Evolutionary conservation across 2,329 filamentous ascomycete species (phyloP).

Genomic region (Sporothrix protearum): DNA sequence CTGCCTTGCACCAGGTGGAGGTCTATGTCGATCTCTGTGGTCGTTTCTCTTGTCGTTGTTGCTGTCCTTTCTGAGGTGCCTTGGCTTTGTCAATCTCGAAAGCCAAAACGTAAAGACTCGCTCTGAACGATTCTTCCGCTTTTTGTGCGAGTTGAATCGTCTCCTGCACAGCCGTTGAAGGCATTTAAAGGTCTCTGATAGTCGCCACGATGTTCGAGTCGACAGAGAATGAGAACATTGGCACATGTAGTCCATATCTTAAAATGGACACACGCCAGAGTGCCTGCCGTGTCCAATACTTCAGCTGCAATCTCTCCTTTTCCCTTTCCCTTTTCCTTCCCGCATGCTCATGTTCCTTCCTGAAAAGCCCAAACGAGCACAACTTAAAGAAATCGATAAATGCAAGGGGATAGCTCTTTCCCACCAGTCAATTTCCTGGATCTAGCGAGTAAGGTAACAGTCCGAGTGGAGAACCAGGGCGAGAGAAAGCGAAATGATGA

Average conservation of each 20-base stretch:
- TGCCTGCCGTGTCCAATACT: neutral
- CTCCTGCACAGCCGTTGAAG: neutral
- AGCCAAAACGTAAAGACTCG: neutral
- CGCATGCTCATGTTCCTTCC: neutral
- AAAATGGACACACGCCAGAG: neutral
- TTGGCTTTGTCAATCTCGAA: neutral
- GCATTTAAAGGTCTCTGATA: neutral
- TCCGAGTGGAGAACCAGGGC: conserved; percentile 4
- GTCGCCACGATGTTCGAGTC: neutral
- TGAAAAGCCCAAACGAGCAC: neutral
- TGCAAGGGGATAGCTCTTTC: neutral
- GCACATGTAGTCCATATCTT: neutral
- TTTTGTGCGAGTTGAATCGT: neutral
- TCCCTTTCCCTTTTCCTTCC: neutral
- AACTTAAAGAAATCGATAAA: neutral
- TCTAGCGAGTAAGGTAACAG: conserved; percentile 9
- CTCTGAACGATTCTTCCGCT: neutral
- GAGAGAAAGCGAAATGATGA: neutral
- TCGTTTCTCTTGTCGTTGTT: neutral
- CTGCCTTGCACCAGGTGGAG: conserved; percentile 8
- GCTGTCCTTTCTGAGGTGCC: neutral
- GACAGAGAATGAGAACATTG: neutral
- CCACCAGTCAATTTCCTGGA: neutral
- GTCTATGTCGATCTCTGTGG: neutral
- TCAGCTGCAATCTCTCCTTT: neutral